These are phyloP conservation scores for Parathielavia appendiculata DNA, from an alignment of 495 filamentous ascomycete genomes.

Conservation along the genomic window DNA sequence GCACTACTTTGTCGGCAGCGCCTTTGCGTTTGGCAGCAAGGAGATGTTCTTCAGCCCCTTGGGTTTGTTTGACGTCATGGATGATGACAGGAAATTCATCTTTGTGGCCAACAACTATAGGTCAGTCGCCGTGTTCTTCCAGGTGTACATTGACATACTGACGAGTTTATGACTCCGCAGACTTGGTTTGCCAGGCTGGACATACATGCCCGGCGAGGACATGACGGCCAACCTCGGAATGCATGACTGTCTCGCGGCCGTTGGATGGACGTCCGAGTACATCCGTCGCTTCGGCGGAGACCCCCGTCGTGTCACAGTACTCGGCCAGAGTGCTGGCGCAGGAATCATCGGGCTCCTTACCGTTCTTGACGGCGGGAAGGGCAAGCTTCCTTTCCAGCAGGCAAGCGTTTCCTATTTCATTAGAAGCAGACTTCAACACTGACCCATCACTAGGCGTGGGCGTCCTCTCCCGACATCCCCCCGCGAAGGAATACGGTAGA, in stretches of 20 bases:
- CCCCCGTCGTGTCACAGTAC: slow-evolving; percentile 1
- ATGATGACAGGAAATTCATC: slow-evolving; percentile 5
- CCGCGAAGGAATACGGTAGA: not conserved
- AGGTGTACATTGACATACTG: not conserved
- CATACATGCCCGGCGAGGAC: not conserved
- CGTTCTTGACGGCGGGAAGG: slow-evolving; percentile 9
- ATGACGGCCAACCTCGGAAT: slow-evolving; percentile 11
- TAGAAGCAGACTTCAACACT: too few relatives aligned
- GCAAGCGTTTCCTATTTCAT: not conserved
- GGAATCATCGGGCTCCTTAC: slow-evolving; percentile 6
- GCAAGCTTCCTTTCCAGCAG: slow-evolving; percentile 14
- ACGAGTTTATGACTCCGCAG: not conserved
- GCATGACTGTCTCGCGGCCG: slow-evolving; percentile 13
- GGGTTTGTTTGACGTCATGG: slow-evolving; percentile 8
- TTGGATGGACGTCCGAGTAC: slow-evolving; percentile 8
- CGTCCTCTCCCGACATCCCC: not conserved
- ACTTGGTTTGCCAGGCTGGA: slow-evolving; percentile 3
- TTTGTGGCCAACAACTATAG: slow-evolving; percentile 14
- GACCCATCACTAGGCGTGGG: not conserved
- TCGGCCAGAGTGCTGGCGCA: slow-evolving; percentile 13
- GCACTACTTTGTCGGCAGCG: slow-evolving; percentile 9
- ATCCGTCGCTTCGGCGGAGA: slow-evolving; percentile 7
- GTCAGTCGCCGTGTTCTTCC: not conserved
- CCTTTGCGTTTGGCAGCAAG: slow-evolving; percentile 15
- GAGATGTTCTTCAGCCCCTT: slow-evolving; percentile 4